Percentiles rank a stretch among this genome's conserved stretches.
Evolutionary conservation across 345 rosid species (phyloP).

Genomic region (Salix dunnii): DNA sequence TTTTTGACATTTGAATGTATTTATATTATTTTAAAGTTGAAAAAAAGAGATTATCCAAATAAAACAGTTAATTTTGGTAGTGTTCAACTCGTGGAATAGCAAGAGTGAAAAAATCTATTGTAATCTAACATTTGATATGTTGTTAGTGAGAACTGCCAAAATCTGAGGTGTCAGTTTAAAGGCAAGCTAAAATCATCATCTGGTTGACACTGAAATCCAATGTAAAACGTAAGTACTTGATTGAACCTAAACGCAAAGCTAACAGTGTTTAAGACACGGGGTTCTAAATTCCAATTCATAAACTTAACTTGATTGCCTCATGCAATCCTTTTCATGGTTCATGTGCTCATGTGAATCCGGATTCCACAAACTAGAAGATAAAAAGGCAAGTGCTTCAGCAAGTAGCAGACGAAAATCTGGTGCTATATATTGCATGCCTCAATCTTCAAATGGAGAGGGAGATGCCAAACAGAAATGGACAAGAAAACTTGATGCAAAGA

Average conservation of each 20-base stretch:
- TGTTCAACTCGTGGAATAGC: no score
- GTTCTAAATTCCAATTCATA: neutral
- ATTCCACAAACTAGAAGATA: conserved; percentile 27
- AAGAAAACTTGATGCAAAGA: conserved; percentile 17
- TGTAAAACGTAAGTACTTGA: neutral
- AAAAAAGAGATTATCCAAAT: no score
- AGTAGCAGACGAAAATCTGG: conserved; percentile 17
- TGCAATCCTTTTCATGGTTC: neutral
- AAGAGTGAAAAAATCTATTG: no score
- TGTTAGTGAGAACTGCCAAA: no score
- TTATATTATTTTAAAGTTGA: no score
- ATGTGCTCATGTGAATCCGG: conserved; percentile 31
- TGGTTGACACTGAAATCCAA: neutral
- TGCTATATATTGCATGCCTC: conserved; percentile 19
- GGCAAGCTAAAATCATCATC: neutral
- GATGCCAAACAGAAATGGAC: conserved; percentile 41
- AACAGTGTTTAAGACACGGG: neutral
- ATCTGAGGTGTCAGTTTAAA: no score
- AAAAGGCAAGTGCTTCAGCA: conserved; percentile 5
- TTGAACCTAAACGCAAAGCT: neutral
- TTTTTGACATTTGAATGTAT: no score
- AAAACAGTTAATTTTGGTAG: no score
- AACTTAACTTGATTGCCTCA: neutral
- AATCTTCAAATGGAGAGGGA: conserved; percentile 29
- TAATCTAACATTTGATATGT: no score